Base-by-base conservation (phyloP, 306 rosid genomes). In the Quercus parvula region DNA sequence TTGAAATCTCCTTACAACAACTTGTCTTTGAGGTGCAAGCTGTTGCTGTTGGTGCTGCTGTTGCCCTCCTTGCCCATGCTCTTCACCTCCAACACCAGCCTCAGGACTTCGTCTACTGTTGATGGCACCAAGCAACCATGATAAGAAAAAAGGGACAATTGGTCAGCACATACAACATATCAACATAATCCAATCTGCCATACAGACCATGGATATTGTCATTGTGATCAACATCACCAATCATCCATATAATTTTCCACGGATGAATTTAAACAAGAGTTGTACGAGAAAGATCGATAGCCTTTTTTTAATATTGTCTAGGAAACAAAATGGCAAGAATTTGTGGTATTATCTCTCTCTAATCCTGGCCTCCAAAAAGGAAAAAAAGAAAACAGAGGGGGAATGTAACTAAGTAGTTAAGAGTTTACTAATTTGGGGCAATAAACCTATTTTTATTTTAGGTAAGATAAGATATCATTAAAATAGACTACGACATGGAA, bases 1-100 rank as follows among this genome's bases (percentile, higher is more conserved):
- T 69, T 91, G 99, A 85, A 95, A 95, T 76, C 98, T 90, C 86
- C 98, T 88, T 1, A 88, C 90, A 75, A 91, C 90, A 72, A 92
- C 92, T 82, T 87, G 96, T 88, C 99, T 90, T 80, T 93, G 98
- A 74, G 91, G 91, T 51, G 84, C 96, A 77, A 89, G 89, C 74
- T 87, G 99, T 82, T 88, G 99, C 75, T 81, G 92, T 31, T 87
- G 98, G 22, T 83, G 87, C 22, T 76, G 86, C 75, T 70, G 93
- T n/a, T 86, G 90, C 74, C 87, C 97, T 49, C 81, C 89, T 87
- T 89, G 97, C 78, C 90, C 94, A 63, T 81, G 92, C 81, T 88
- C 93, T 84, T 91, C 97, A 14, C 85, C 75, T n/a, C 52, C 82
- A 54, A 80, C 74, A 73, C 88, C 88, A 71, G 78, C 89, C 77